Evolutionary conservation across 805 yeast species (phyloP), one percentile per base, ranked within the genome.

Genomic region (Saccharomycopsis sp.): DNA sequence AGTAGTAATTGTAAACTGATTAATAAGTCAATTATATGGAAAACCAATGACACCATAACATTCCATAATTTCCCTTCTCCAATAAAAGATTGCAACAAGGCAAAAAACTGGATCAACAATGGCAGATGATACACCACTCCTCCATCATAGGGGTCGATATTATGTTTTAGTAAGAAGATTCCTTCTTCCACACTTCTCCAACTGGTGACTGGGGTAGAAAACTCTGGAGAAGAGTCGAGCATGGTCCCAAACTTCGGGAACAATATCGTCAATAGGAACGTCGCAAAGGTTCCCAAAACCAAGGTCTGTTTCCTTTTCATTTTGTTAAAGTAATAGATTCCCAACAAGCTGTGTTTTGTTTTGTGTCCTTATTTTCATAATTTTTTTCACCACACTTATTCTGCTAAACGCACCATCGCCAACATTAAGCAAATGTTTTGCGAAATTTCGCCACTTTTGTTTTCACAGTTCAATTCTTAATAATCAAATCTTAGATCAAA

Each of bases 81-180:
- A 31, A 34, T 21, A 8, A 31, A 17, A 13, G 29, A 27, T n/a
- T 55, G 49, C 5, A 74, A 34, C 5, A 61, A 36, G 9, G 68
- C 62, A 53, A 79, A 66, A 1, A 74, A 44, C 2, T 66, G 60
- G 17, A 35, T 26, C 4, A 89, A 52, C 15, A 87, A 54, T 3
- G 96, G 95, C 3, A 94, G 76, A 51, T 86, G 95, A 58, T 86
- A 89, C 27, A 80, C 79, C 14, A 87, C 76, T 19, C 94, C 94
- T 8, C 96, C 96, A 46, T 74, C 74, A 52, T 86, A 89, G 6
- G 86, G 75, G 35, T 76, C 68, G 37, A 81, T 63, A 17, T 66
- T 67, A 50, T 76, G 70, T 3, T 64, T 56, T 41, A 74, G 59
- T 37, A 83, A 66, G 49, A 70, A 83, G 9, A 82, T 61, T 10